Base-by-base conservation (phyloP, 306 rosid genomes). In the Citrullus colocynthis region DNA sequence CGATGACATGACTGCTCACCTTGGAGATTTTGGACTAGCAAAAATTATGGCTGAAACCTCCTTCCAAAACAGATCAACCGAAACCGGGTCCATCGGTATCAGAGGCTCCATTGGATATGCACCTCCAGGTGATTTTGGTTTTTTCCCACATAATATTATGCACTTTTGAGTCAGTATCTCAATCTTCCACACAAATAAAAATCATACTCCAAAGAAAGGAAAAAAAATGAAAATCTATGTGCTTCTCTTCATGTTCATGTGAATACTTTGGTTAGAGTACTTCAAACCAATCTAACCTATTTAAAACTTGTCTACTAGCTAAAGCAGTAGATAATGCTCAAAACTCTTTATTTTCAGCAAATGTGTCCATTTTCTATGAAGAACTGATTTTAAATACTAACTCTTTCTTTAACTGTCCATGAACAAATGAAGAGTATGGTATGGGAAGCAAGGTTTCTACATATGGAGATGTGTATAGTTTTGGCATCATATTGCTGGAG, bases 21-120 rank as follows among this genome's bases (percentile, higher is more conserved):
- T 78, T 11, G 80, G 80, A 45, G 80, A 78, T 78, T 78, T 61
- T 63, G 80, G 80, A 78, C 34, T 78, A 8, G 80, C 80, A 52
- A 63, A 60, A 44, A 16, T 75, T 2, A 56, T 75, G 15, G 48
- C 36, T n/a, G 44, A 30, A 42, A 49, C 67, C 32, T 45, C 48
- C 7, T 16, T n/a, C 18, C 61, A 17, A 28, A 78, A 5, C 32
- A 21, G 54, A 39, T 41, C 75, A 69, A 69, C 36, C 34, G 74
- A 69, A 59, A 76, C 71, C 14, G 52, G 44, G 7, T 78, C 80
- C 13, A 81, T 75, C n/a, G 83, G 83, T 11, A 75, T 78, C 6
- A 16, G 61, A 61, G 80, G 80, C 17, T 30, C 80, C 2, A 78
- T 78, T 15, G 80, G 80, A 18, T 78, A 78, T 49, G 61, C 62